Percentiles rank a stretch among this genome's conserved stretches.
These are phyloP conservation scores for Yarrowia osloensis DNA, from an alignment of 805 yeast species.

Conservation along the genomic window DNA sequence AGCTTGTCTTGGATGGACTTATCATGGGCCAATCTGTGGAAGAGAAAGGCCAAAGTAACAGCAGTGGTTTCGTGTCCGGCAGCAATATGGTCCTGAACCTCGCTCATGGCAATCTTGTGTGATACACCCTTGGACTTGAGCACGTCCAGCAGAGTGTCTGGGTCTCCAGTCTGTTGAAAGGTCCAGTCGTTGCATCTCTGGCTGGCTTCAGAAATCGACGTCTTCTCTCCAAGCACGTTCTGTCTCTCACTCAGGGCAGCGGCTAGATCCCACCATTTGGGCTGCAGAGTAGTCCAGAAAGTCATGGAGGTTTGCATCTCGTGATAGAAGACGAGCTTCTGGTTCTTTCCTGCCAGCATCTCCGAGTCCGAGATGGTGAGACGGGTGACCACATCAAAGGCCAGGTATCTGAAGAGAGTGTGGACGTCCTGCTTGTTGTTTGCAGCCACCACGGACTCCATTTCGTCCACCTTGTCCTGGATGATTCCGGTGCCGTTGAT, in stretches of 20 bases:
- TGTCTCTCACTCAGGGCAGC: constrained; percentile 40
- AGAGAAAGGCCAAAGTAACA: constrained; percentile 57
- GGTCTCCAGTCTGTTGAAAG: constrained; percentile 5
- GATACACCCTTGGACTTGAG: constrained; percentile 35
- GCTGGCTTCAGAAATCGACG: background rate
- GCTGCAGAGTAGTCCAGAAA: constrained; percentile 66
- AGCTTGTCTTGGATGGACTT: constrained; percentile 3
- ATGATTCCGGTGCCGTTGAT: background rate
- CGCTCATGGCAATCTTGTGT: constrained; percentile 48
- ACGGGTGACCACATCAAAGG: constrained; percentile 67
- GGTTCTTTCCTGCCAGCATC: constrained; percentile 41
- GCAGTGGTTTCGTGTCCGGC: constrained; percentile 82
- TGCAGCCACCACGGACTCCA: constrained; percentile 37
- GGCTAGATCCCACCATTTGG: constrained; percentile 54
- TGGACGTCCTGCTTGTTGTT: constrained; percentile 53
- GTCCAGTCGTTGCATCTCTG: constrained; percentile 22
- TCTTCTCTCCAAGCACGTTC: background rate
- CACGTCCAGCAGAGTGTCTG: background rate
- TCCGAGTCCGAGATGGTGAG: constrained; percentile 40
- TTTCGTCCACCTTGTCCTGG: constrained; percentile 14
- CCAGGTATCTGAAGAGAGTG: constrained; percentile 65
- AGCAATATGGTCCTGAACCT: constrained; percentile 63
- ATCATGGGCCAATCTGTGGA: constrained; percentile 48
- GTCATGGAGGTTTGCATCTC: constrained; percentile 57
- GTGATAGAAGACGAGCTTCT: constrained; percentile 50